These are phyloP conservation scores for Hericium rajendrae DNA, from an alignment of 768 basidiomycete genomes.

Conservation along the genomic window DNA sequence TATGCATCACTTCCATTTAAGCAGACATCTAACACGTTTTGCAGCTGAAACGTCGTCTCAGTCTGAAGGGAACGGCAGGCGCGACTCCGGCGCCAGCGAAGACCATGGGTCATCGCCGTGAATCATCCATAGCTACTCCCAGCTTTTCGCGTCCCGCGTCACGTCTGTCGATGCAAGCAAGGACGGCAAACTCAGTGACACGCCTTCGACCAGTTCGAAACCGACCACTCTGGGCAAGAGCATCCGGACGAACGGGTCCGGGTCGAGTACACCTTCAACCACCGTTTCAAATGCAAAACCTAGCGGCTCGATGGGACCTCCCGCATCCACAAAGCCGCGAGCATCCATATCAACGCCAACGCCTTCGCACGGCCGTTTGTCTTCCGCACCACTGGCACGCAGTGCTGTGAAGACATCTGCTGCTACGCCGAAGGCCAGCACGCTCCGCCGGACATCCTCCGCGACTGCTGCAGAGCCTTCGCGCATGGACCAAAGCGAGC, in stretches of 20 bases:
- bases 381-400: constrained; percentile 9
- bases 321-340: constrained; percentile 1
- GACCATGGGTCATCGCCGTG: constrained; percentile 9
- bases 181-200: constrained; percentile 4
- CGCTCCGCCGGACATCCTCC: constrained; percentile 5
- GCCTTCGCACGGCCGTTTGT: background rate
- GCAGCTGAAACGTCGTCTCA: constrained; percentile 11
- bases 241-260: constrained; percentile 10
- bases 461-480: constrained; percentile 9
- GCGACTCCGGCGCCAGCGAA: constrained; percentile 8
- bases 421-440: background rate
- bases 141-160: constrained; percentile 5
- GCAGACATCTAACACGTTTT: background rate
- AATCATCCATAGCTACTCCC: constrained; percentile 10
- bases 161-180: constrained; percentile 12
- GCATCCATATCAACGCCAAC: constrained; percentile 8
- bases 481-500: constrained; percentile 6
- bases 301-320: constrained; percentile 10
- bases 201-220: background rate
- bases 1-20: background rate
- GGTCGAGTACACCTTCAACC: constrained; percentile 3
- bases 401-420: constrained; percentile 5
- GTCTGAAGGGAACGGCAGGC: constrained; percentile 10
- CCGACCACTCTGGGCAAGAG: constrained; percentile 13
- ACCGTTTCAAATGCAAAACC: constrained; percentile 2